A percentile compares a stretch with the other conserved stretches of the same genome.
Conservation (phyloP, 2,329 filamentous ascomycete genomes). For the Meredithiella fracta region DNA sequence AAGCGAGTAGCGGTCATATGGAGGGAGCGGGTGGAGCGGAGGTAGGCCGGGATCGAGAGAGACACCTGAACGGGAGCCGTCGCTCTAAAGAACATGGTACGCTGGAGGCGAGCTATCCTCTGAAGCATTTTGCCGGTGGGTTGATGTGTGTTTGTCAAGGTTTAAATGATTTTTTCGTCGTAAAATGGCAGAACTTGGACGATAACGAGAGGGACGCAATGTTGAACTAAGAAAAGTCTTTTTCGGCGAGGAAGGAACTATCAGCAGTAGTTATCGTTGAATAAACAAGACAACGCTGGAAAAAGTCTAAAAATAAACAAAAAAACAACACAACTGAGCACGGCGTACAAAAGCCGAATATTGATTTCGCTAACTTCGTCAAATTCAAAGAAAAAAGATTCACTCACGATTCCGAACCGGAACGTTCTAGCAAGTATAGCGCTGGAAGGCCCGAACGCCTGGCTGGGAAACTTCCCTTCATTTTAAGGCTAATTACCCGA, state of each 20-base stretch:
- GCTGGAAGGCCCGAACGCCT: neutral
- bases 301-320: constrained; percentile 7
- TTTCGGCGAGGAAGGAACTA: neutral
- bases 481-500: constrained; percentile 5
- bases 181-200: neutral
- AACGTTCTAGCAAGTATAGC: constrained; percentile 12
- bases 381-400: constrained; percentile 5
- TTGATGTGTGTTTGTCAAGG: neutral
- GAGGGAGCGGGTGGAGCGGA: constrained; percentile 25
- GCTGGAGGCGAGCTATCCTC: constrained; percentile 9
- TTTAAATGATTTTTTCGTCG: neutral
- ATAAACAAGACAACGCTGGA: neutral
- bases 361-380: neutral
- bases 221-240: neutral
- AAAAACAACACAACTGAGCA: constrained; percentile 2
- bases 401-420: constrained; percentile 6
- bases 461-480: neutral
- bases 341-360: constrained; percentile 9
- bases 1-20: neutral
- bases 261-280: neutral
- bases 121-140: constrained; percentile 3
- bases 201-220: constrained; percentile 1
- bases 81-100: constrained; percentile 8
- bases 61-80: constrained; percentile 26
- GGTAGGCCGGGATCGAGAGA: constrained; percentile 21